A percentile compares a stretch with the other conserved stretches of the same genome.
Conservation (phyloP, 2,329 filamentous ascomycete genomes). For the Botrytis cinerea region DNA sequence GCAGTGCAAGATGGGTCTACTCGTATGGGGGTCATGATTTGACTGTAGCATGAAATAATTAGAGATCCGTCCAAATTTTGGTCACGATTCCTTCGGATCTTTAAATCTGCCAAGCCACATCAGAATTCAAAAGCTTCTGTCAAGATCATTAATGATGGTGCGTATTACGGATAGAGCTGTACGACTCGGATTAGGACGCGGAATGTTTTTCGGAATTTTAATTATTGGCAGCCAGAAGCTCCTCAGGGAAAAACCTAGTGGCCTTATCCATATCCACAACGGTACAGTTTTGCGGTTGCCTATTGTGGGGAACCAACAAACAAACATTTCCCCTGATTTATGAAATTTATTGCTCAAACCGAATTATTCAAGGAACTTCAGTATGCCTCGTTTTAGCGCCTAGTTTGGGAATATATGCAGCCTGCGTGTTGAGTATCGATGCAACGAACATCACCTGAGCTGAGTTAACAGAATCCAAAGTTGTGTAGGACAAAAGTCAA, state of each 20-base stretch:
- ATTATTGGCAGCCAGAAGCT: neutral
- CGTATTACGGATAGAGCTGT: neutral
- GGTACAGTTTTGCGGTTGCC: neutral
- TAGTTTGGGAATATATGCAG: neutral
- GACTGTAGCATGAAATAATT: neutral
- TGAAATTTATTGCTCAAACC: slow-evolving; percentile 45
- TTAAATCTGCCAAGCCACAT: neutral
- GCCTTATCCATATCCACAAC: neutral
- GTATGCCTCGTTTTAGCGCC: slow-evolving; percentile 3
- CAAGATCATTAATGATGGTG: neutral
- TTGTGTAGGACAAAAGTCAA: neutral
- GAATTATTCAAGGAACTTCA: neutral
- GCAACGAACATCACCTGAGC: neutral
- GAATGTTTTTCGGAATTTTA: neutral
- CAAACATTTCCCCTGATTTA: neutral
- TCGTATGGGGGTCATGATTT: neutral
- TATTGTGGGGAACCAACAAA: slow-evolving; percentile 11
- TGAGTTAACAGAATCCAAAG: neutral
- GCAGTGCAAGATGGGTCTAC: neutral
- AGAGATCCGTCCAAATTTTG: neutral
- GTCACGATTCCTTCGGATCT: neutral
- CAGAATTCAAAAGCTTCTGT: neutral
- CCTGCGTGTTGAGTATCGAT: neutral
- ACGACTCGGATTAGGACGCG: neutral
- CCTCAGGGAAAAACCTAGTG: neutral